Conservation (phyloP, 805 yeast species). For the Cyberlindnera lachancei region DNA sequence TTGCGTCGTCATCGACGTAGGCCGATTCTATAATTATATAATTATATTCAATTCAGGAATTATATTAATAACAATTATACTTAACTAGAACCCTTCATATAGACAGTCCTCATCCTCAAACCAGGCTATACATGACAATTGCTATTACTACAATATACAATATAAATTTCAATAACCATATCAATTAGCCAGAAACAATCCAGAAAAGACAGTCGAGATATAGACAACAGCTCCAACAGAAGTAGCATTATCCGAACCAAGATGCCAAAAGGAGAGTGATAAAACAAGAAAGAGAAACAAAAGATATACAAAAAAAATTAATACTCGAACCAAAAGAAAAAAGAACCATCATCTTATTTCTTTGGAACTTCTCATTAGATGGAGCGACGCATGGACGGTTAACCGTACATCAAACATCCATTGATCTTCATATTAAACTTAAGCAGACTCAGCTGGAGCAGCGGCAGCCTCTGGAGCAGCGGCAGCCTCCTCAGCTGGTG, state of each 20-base stretch:
- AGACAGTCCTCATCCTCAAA: no score
- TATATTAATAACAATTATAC: no score
- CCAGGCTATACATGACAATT: no score
- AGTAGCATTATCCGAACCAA: neutral
- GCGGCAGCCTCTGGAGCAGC: conserved; percentile 11
- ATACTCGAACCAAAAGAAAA: neutral
- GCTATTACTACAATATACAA: no score
- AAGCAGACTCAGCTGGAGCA: conserved; percentile 12
- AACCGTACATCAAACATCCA: no score
- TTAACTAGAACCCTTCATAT: no score
- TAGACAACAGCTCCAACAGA: conserved; percentile 1
- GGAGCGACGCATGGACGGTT: no score
- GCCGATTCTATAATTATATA: no score
- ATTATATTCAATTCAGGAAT: no score
- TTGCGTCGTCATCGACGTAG: no score
- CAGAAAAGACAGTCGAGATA: neutral
- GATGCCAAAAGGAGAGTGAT: neutral
- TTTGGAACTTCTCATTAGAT: no score
- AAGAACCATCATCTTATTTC: neutral
- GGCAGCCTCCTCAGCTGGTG: conserved; percentile 12
- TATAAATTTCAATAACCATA: conserved; percentile 3
- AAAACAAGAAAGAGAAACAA: neutral
- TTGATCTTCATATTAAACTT: neutral
- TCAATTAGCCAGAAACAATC: conserved; percentile 2
- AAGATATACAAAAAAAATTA: neutral